Conservation (phyloP, 225 moss, liverwort and hornwort species). For the Sphagnum tenellum region DNA sequence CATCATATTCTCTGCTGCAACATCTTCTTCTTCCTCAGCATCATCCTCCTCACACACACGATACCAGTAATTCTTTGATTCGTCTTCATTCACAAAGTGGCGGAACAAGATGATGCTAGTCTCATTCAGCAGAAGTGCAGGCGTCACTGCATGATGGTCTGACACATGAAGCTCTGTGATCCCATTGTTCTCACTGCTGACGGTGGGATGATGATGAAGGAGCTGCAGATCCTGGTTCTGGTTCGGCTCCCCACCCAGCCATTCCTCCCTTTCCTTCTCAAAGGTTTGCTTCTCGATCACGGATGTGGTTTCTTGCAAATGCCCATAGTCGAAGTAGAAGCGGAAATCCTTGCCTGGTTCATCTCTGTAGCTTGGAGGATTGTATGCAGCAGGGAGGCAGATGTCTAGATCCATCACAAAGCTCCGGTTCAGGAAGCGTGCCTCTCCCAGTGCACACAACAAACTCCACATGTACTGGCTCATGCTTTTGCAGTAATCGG, state of each 20-base stretch:
- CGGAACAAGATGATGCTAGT: constrained; percentile 38
- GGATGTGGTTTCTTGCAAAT: constrained; percentile 41
- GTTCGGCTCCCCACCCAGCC: too few species aligned
- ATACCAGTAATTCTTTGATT: constrained; percentile 59
- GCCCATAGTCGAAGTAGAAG: constrained; percentile 70
- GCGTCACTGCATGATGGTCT: constrained; percentile 27
- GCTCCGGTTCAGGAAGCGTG: constrained; percentile 63
- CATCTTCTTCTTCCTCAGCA: too few species aligned
- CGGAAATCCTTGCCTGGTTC: constrained; percentile 77
- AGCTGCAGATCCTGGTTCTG: too few species aligned
- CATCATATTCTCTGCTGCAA: constrained; percentile 14
- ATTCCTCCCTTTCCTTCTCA: too few species aligned
- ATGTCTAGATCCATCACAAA: constrained; percentile 79
- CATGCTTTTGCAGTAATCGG: constrained; percentile 79
- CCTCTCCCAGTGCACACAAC: constrained; percentile 78
- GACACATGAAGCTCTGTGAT: constrained; percentile 23
- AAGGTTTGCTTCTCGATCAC: constrained; percentile 14
- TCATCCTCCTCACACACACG: constrained; percentile 77
- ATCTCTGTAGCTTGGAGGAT: constrained; percentile 20
- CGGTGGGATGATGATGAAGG: too few species aligned
- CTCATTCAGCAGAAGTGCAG: constrained; percentile 39
- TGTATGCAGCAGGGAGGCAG: constrained; percentile 55
- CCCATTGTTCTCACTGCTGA: background rate
- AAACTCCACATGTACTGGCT: constrained; percentile 59
- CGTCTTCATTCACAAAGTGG: constrained; percentile 30